Percentiles rank a stretch among this genome's conserved stretches.
These are phyloP conservation scores for Komagataella populi DNA, from an alignment of 805 yeast species.

Conservation along the genomic window DNA sequence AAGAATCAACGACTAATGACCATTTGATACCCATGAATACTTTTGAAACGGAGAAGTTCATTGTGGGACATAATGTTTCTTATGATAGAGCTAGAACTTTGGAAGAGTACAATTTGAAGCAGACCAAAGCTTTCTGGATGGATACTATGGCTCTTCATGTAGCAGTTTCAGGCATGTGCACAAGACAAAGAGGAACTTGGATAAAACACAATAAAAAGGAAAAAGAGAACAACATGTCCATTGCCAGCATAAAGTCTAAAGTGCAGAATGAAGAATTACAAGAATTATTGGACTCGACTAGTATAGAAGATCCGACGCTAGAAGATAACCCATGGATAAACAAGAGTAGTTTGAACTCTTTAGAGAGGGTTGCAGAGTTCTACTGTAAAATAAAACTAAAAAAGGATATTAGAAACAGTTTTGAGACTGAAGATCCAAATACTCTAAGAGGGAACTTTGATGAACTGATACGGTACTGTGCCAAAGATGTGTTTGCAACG, in stretches of 20 bases:
- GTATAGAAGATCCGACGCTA: slow-evolving; percentile 16
- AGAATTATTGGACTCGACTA: slow-evolving; percentile 14
- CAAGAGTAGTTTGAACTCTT: slow-evolving; percentile 63
- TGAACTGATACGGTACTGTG: slow-evolving; percentile 64
- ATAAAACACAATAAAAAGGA: slow-evolving; percentile 35
- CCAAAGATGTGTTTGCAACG: slow-evolving; percentile 71
- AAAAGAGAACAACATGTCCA: slow-evolving; percentile 5
- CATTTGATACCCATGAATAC: slow-evolving; percentile 73
- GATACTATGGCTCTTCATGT: slow-evolving; percentile 93
- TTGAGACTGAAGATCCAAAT: slow-evolving; percentile 38
- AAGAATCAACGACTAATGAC: slow-evolving; percentile 30
- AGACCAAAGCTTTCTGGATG: slow-evolving; percentile 61
- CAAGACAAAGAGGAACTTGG: slow-evolving; percentile 80
- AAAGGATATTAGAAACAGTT: slow-evolving; percentile 54
- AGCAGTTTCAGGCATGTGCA: slow-evolving; percentile 84
- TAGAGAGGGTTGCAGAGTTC: slow-evolving; percentile 65
- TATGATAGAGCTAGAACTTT: slow-evolving; percentile 78
- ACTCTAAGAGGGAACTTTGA: slow-evolving; percentile 45
- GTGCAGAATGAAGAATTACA: slow-evolving; percentile 11
- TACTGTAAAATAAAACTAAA: slow-evolving; percentile 61
- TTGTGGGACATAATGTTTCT: slow-evolving; percentile 84
- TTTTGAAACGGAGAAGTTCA: slow-evolving; percentile 31
- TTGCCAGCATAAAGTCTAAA: slow-evolving; percentile 9
- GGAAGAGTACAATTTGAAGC: slow-evolving; percentile 67
- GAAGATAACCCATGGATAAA: slow-evolving; percentile 80